phyloP scores from a whole-genome alignment of 441 rosid species.

The Metrosideros polymorpha region DNA sequence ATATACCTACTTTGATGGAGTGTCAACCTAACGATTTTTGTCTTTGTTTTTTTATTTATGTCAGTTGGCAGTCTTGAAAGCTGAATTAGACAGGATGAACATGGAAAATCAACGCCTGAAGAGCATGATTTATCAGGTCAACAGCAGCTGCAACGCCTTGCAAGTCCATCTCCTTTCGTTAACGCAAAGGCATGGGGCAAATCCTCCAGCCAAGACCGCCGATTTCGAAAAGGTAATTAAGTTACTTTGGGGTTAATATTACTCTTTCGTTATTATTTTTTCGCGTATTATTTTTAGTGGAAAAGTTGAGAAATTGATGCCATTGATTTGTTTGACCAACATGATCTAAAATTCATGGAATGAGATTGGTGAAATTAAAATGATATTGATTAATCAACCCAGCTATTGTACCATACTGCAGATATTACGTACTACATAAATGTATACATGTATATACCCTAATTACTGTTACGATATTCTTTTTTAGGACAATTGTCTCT shows the following conservation, averaged over 20 bases:
- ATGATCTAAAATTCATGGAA: not conserved
- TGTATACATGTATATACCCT: not conserved
- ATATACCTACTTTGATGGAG: not conserved
- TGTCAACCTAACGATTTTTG: not conserved
- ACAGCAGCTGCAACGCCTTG: not conserved
- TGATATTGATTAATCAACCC: not conserved
- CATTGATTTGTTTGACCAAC: not conserved
- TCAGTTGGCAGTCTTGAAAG: not conserved
- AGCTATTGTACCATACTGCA: not conserved
- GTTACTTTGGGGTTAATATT: not conserved
- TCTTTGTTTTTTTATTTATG: not conserved
- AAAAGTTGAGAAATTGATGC: not conserved
- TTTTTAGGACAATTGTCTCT: not conserved
- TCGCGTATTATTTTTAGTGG: not conserved
- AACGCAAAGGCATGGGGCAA: not conserved
- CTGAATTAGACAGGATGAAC: not conserved
- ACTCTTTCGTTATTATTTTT: not conserved
- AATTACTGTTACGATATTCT: not conserved
- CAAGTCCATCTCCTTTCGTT: not conserved
- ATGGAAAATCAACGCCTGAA: not conserved
- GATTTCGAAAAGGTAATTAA: not conserved
- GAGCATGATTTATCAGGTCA: not conserved
- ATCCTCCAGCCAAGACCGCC: not conserved
- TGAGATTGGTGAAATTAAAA: not conserved
- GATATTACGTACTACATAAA: not conserved